Conservation (phyloP, 2,329 filamentous ascomycete species). For the Zymoseptoria passerinii region DNA sequence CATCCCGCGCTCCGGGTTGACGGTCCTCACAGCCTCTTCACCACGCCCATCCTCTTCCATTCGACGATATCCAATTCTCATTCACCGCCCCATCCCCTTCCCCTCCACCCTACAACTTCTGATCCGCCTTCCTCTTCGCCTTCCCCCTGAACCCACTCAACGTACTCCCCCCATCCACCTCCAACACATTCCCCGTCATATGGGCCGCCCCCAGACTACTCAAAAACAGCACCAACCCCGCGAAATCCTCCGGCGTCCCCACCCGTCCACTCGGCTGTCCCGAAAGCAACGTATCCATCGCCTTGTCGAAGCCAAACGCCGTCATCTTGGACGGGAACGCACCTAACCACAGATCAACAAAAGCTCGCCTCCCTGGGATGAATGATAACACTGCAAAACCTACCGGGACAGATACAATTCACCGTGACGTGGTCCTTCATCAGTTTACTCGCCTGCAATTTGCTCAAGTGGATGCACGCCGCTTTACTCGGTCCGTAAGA, state of each 20-base stretch:
- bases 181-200: conserved; percentile 42
- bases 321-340: conserved; percentile 52
- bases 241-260: conserved; percentile 43
- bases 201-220: conserved; percentile 35
- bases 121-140: conserved; percentile 15
- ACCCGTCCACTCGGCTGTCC: conserved; percentile 41
- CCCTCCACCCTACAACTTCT: conserved; percentile 13
- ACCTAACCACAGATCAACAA: conserved; percentile 1
- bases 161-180: conserved; percentile 41
- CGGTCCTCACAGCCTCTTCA: too few relatives aligned
- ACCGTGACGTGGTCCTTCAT: conserved; percentile 46
- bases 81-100: background rate
- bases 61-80: background rate
- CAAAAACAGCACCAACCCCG: conserved; percentile 39
- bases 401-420: conserved; percentile 49
- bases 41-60: background rate
- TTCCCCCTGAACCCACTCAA: conserved; percentile 36
- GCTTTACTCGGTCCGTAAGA: conserved; percentile 43
- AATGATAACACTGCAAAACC: too few relatives aligned
- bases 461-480: conserved; percentile 47
- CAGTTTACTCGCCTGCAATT: conserved; percentile 47
- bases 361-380: too few relatives aligned
- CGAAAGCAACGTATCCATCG: conserved; percentile 39
- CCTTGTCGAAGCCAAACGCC: conserved; percentile 39
- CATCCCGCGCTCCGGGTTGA: too few relatives aligned